Evolutionary conservation across 352 stramenopile species (phyloP), one percentile per base, ranked within the genome.

Genomic region (Pythium coloratum): DNA sequence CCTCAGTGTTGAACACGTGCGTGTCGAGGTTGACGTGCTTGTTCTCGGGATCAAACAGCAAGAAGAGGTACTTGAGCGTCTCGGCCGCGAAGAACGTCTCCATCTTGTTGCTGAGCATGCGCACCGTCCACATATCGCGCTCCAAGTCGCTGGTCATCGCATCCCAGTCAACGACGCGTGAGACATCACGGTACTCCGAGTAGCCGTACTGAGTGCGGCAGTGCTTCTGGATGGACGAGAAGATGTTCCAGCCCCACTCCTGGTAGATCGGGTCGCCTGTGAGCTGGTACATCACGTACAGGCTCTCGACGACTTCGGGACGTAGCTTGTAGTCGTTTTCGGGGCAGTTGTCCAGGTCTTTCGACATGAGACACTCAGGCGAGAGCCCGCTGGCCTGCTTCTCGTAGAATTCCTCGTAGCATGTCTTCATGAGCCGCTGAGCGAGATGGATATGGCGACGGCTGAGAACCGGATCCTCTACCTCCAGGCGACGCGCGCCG

Each of bases 61-160:
- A 77, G 73, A 98, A 99, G 24, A 98, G 74, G 69, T 99, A 99
- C 84, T 99, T 99, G 49, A 99, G 80, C 32, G 97, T 99, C 82
- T 99, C 98, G 13, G 97, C 96, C 36, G 99, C 69, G 75, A 99
- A 99, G 77, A 99, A 99, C 56, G 88, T 98, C 77, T 99, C 96
- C 97, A 99, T 99, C 54, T 91, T 84, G 86, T 99, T 91, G 26
- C 98, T 82, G 16, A 71, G 56, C 50, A 72, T 14, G 24, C 58
- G 40, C 26, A 67, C 62, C 13, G 24, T 53, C 60, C 46, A 63
- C 44, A 58, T 55, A 14, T 66, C 40, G 18, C 62, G 59, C 42
- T 67, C 54, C 5, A 51, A 18, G 2, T 66, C 59, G 46, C 65
- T 55, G 0, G 9, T 46, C 12, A 58, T 54, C 10, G 55, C 10